phyloP scores from a whole-genome alignment of 192 early-diverging fungal genomes.

The Coemansia sp. region DNA sequence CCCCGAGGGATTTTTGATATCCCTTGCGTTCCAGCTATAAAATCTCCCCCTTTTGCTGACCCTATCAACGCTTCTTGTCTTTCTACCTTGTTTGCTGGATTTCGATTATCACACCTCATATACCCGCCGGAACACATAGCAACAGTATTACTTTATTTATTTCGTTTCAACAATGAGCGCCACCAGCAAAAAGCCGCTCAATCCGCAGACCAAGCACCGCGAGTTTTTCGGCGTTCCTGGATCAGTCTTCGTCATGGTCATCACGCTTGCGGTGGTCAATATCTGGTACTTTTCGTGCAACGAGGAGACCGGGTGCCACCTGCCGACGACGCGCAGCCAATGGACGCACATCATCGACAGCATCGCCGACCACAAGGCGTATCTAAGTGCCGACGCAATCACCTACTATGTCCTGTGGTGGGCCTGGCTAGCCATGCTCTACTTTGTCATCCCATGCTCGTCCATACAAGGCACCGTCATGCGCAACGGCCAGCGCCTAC shows the following conservation, averaged over 20 bases:
- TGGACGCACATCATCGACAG: slow-evolving; percentile 36
- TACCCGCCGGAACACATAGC: too few species aligned
- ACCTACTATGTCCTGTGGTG: slow-evolving; percentile 67
- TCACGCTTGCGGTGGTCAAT: slow-evolving; percentile 43
- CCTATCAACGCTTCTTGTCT: too few species aligned
- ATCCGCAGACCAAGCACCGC: slow-evolving; percentile 69
- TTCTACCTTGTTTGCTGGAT: too few species aligned
- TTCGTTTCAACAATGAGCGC: background rate
- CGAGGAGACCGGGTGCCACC: slow-evolving; percentile 57
- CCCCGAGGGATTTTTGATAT: too few species aligned
- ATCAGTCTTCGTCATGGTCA: slow-evolving; percentile 57
- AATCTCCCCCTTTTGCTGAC: too few species aligned
- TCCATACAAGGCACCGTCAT: slow-evolving; percentile 65
- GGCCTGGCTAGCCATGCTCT: slow-evolving; percentile 64
- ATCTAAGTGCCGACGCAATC: slow-evolving; percentile 36
- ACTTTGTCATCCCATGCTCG: slow-evolving; percentile 69
- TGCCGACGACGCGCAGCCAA: slow-evolving; percentile 25
- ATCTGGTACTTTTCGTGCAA: slow-evolving; percentile 55
- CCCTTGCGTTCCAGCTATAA: too few species aligned
- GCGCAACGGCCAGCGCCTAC: slow-evolving; percentile 69
- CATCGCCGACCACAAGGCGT: slow-evolving; percentile 53
- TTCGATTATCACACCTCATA: too few species aligned
- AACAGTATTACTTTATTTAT: background rate
- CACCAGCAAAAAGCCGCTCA: slow-evolving; percentile 30
- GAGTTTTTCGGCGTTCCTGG: slow-evolving; percentile 80